Evolutionary conservation across 257 asterid species (phyloP), one percentile per base, ranked within the genome.

Genomic region (Solanum peruvianum): DNA sequence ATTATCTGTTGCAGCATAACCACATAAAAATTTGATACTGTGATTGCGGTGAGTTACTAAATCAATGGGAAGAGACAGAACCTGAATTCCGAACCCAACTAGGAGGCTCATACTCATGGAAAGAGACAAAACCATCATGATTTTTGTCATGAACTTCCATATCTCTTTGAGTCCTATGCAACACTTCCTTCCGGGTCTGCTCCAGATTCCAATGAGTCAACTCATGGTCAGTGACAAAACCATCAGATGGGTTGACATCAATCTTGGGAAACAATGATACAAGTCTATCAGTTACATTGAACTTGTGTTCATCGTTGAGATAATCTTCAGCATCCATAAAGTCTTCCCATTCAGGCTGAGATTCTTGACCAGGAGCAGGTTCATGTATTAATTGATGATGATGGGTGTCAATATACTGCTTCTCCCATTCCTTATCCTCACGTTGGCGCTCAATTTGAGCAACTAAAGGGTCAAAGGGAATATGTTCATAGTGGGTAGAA

Each of bases 331-430:
- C 98, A 88, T 94, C 90, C 93, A 93, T 90, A 89, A 94, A 94
- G 85, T 94, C 98, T 92, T 93, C 98, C 99, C 98, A 95, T 94
- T 94, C 99, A 70, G 99, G 98, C 90, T 96, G 95, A 49, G 94
- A 87, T 87, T 95, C 95, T 80, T 86, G 90, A 2, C 91, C 94
- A 23, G 91, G 93, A 35, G 96, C 96, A 85, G 80, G n/a, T 18
- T 77, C 80, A 82, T 60, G 56, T 83, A 84, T 33, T 89, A 92
- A 89, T 86, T 88, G 87, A 27, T 91, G 87, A 86, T 92, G 93
- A 87, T 93, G 95, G 35, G 85, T 62, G 86, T 95, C 94, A 81
- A 91, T 84, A 91, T 91, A 91, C 62, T 86, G 91, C 85, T 90
- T 93, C 91, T 94, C 98, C 98, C 98, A 95, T 87, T 95, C 88